Conservation (phyloP, 306 rosid species). For the Calophaca sinica region DNA sequence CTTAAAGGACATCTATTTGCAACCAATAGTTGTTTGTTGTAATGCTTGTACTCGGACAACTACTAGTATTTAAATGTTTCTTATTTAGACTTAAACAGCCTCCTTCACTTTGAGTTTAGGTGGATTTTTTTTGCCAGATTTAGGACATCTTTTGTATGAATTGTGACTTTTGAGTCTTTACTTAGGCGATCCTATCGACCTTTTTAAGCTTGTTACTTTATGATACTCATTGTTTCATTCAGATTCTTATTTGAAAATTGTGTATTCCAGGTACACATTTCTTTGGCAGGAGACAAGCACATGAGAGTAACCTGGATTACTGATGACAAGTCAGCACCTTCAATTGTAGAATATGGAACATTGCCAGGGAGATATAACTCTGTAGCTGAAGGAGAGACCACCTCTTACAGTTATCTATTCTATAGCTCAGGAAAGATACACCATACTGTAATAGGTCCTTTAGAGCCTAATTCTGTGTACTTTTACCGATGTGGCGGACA, state of each 20-base stretch:
- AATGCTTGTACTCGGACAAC: not conserved
- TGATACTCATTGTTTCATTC: slow-evolving; percentile 28
- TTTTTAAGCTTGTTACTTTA: slow-evolving; percentile 16
- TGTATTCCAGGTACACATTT: slow-evolving; percentile 78
- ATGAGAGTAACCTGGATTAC: slow-evolving; percentile 85
- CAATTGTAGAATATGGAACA: slow-evolving; percentile 83
- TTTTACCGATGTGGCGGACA: slow-evolving; percentile 83
- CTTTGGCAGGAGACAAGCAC: slow-evolving; percentile 85
- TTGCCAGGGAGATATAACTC: slow-evolving; percentile 63
- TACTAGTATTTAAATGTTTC: not conserved
- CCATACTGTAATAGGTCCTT: slow-evolving; percentile 89
- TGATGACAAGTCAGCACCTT: slow-evolving; percentile 66
- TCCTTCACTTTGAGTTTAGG: not conserved
- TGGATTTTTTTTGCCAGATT: not conserved
- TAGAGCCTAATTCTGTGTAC: slow-evolving; percentile 69
- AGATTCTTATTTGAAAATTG: slow-evolving; percentile 36
- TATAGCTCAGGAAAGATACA: slow-evolving; percentile 91
- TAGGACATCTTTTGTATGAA: slow-evolving; percentile 20
- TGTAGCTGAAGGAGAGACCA: slow-evolving; percentile 73
- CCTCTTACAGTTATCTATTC: slow-evolving; percentile 70
- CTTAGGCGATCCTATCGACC: not conserved
- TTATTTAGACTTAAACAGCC: not conserved
- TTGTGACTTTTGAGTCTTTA: not conserved
- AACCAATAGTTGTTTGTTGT: not conserved
- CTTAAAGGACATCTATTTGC: slow-evolving; percentile 3